Base-by-base conservation (phyloP, 2,329 filamentous ascomycete genomes). In the Chrysoporthe puriensis region DNA sequence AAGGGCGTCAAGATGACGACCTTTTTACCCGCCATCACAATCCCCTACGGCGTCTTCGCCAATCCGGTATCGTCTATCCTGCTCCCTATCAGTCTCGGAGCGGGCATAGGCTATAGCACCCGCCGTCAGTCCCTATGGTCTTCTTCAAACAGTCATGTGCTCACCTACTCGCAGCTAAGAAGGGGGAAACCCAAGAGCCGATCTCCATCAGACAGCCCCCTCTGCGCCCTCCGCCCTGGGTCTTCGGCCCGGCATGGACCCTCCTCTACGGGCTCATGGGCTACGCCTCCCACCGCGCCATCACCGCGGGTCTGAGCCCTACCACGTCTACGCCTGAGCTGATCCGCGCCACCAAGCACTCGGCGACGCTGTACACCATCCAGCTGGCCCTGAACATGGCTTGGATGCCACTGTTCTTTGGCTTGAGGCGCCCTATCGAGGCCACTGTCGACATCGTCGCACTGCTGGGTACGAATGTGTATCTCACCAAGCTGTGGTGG, bases 361-460 rank as follows among this genome's bases (percentile, higher is more conserved):
- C 90, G 72, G 90, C 92, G 67, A 92, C 91, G 0, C 85, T 97
- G 42, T 97, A 97, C 82, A 92, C 91, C 2, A 83, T 94, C 69
- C 94, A 97, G 80, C 88, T 97, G 7, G 91, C 86, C 13, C 84
- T 97, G 63, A 97, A 97, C 77, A 83, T 97, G 42, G 79, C 90
- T 64, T 98, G 93, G 93, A 97, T 94, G 87, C 95, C 95, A 14
- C 85, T 97, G 13, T 97, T 97, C 85, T 97, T 97, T 76, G 85
- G 87, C n/a, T 76, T 90, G 62, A 89, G 90, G 71, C 87, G 88
- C 18, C 93, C 94, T 1, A 84, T 90, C 63, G 87, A 88, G 75
- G 94, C 94, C 3, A 88, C 92, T 7, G 85, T 85, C 40, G 92
- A 97, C 76, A 90, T 97, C 62, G 79, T 92, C 40, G 85, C 89